Base-by-base conservation (phyloP, 257 asterid genomes). In the Galeopsis tetrahit region DNA sequence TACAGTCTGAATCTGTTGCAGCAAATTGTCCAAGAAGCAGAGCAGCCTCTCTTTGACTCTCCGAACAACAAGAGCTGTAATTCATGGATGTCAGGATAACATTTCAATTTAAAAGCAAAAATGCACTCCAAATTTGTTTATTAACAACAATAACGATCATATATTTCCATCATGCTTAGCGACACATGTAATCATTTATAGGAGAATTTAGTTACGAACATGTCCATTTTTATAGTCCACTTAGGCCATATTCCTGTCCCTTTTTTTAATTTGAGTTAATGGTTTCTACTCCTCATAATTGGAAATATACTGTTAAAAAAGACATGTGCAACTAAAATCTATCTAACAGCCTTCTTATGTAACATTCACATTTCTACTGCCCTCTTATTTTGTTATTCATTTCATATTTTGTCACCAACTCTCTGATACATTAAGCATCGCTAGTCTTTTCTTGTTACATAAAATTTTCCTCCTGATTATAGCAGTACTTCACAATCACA, bases 31-130 rank as follows among this genome's bases (percentile, higher is more conserved):
- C 99, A 60, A 95, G 95, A 66, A 95, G 88, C 84, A 95, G 83
- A 79, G 99, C 99, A 82, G 99, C 96, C 85, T 95, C 99, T 74
- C 99, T 86, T 83, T 92, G 98, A 87, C 99, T 95, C 85, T 95
- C 99, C n/a, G 96, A 80, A 81, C 99, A 92, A 71, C 92, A 87
- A 51, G 99, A 95, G 80, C 99, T 95, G 91, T 73, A 35, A 78
- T 65, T 67, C 64, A 57, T 11, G 55, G 72, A 75, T 58, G 64
- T 35, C 63, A 66, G 42, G 53, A 66, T 48, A 5, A 57, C 70
- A 65, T 33, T 32, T 73, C 68, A 70, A 46, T 57, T 55, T 36
- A 75, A 61, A 69, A 48, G 49, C 28, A 17, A 70, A 79, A 68
- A 21, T 21, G 66, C 34, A 75, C 28, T 49, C 15, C n/a, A 36